Percentiles rank a stretch among this genome's conserved stretches.
phyloP scores from a whole-genome alignment of 345 rosid species.

The Nephelium lappaceum region DNA sequence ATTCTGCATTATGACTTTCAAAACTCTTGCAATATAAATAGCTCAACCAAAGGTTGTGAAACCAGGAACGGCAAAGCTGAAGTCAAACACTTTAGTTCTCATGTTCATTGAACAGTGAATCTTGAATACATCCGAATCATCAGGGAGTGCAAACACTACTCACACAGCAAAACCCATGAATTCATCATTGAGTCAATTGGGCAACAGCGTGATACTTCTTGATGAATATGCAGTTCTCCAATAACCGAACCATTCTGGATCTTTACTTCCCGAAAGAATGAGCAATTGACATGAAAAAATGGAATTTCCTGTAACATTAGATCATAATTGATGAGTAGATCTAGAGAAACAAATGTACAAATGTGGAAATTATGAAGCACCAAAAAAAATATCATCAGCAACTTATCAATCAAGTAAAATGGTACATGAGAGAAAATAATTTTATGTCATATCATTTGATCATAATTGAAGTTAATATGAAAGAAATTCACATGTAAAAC shows the following conservation, averaged over 20 bases:
- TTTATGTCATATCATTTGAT: too few species aligned
- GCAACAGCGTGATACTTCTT: neutral
- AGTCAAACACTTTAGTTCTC: neutral
- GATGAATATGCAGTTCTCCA: neutral
- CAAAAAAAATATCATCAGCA: neutral
- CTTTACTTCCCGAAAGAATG: conserved; percentile 10
- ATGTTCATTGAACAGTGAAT: too few species aligned
- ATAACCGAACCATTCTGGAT: conserved; percentile 21
- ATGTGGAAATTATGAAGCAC: too few species aligned
- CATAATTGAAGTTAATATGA: too few species aligned
- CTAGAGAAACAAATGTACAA: too few species aligned
- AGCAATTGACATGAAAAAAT: neutral
- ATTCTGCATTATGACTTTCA: neutral
- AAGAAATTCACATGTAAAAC: too few species aligned
- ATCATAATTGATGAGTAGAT: too few species aligned
- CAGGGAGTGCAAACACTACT: neutral
- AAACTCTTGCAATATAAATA: neutral
- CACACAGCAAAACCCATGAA: conserved; percentile 22
- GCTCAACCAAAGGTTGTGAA: conserved; percentile 1
- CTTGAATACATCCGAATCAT: neutral
- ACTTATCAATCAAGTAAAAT: neutral
- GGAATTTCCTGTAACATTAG: neutral
- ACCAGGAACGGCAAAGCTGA: neutral
- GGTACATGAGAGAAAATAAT: too few species aligned
- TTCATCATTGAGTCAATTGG: neutral